These are phyloP conservation scores for Schwanniomyces etchellsii DNA, from an alignment of 1,139 yeast species.

Conservation along the genomic window DNA sequence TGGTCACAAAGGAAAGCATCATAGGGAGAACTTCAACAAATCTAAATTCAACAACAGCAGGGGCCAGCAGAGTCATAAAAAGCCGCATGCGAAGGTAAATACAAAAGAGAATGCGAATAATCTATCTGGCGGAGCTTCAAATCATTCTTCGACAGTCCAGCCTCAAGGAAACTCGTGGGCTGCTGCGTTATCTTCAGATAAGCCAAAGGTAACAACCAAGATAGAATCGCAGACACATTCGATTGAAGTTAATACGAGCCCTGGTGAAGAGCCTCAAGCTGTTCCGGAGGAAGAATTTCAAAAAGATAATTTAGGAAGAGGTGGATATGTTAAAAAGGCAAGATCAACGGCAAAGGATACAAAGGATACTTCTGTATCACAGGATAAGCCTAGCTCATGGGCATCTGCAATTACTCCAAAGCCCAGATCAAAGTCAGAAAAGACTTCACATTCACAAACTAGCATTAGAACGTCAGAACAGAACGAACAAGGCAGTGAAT, in stretches of 20 bases:
- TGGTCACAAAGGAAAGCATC: not conserved
- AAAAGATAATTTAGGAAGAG: too few relatives aligned
- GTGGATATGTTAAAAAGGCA: not conserved
- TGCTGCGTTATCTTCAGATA: slow-evolving; percentile 40
- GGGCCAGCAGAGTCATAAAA: slow-evolving; percentile 5
- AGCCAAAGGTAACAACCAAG: slow-evolving; percentile 26
- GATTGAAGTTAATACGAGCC: not conserved
- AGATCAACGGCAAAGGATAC: slow-evolving; percentile 9
- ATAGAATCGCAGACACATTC: slow-evolving; percentile 10
- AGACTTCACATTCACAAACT: slow-evolving; percentile 14
- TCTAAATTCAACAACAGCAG: slow-evolving; percentile 6
- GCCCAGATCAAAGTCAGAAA: slow-evolving; percentile 28
- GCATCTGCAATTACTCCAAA: slow-evolving; percentile 58
- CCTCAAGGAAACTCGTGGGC: slow-evolving; percentile 41
- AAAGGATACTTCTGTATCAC: slow-evolving; percentile 26
- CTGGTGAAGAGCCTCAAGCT: slow-evolving; percentile 6
- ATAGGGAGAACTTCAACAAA: slow-evolving; percentile 4
- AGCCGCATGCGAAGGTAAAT: slow-evolving; percentile 6
- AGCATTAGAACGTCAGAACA: slow-evolving; percentile 9
- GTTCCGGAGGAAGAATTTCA: slow-evolving; percentile 5
- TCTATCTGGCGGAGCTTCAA: slow-evolving; percentile 11
- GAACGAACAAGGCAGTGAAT: slow-evolving; percentile 7
- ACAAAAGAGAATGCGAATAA: slow-evolving; percentile 5
- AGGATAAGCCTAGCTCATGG: slow-evolving; percentile 42
- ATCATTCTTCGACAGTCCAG: slow-evolving; percentile 14